These are phyloP conservation scores for Rhizopogon rudus DNA, from an alignment of 768 basidiomycete species.

Conservation along the genomic window DNA sequence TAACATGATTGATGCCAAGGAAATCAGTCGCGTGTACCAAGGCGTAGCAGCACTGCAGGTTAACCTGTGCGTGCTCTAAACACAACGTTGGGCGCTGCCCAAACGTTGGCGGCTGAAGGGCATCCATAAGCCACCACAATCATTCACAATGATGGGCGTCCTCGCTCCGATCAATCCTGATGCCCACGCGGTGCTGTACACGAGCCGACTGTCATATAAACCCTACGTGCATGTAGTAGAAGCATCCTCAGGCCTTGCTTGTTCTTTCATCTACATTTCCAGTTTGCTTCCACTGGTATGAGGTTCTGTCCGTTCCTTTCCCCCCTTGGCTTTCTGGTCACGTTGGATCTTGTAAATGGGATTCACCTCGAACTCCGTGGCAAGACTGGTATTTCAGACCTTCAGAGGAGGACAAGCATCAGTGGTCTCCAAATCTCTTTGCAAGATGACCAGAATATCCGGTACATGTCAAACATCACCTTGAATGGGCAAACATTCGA, in stretches of 20 bases:
- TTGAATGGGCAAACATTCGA: constrained; percentile 29
- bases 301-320: constrained; percentile 3
- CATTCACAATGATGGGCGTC: too few relatives aligned
- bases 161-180: not conserved
- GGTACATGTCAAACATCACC: constrained; percentile 35
- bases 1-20: too few relatives aligned
- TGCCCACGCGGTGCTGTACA: not conserved
- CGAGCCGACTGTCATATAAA: not conserved
- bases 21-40: too few relatives aligned
- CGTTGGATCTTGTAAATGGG: constrained; percentile 4
- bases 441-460: constrained; percentile 25
- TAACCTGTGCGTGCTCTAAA: too few relatives aligned
- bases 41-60: too few relatives aligned
- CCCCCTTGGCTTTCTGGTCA: constrained; percentile 5
- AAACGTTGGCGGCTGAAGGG: too few relatives aligned
- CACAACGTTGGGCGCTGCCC: too few relatives aligned
- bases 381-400: constrained; percentile 3
- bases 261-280: not conserved
- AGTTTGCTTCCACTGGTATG: constrained; percentile 8
- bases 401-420: constrained; percentile 23
- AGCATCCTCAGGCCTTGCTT: too few relatives aligned
- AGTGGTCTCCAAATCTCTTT: constrained; percentile 22
- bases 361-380: constrained; percentile 14
- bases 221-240: too few relatives aligned
- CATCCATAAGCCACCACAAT: too few relatives aligned